Evolutionary conservation across 2,329 filamentous ascomycete genomes (phyloP), one percentile per base, ranked within the genome.

Genomic region (Zymoseptoria ardabiliae): DNA sequence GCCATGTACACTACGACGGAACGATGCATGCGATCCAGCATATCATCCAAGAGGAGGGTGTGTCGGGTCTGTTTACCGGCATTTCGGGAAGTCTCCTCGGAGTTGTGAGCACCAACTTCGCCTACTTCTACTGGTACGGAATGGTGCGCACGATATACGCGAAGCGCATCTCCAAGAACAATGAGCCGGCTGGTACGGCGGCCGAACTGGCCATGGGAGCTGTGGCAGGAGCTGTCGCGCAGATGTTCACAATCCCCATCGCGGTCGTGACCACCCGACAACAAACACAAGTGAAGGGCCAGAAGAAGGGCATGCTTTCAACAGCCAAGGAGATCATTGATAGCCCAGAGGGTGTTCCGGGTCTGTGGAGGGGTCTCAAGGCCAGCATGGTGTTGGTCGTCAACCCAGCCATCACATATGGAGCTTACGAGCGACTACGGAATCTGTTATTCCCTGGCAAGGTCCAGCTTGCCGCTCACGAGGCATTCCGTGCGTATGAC

Each of bases 61-160:
- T 94, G 8, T 70, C 79, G 53, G 94, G 94, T 6, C 83, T 99
- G 7, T 99, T 99, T 71, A 85, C 89, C 56, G 94, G 94, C 61
- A 92, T 99, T 73, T 82, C 85, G 61, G 92, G 93, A 55, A 86
- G 92, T 4, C 80, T 99, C 19, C 78, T 97, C 55, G 94, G 94
- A 57, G 94, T 99, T 41, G 93, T 91, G 1, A 97, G 92, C 23
- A 97, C 93, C 56, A 99, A 99, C 76, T 99, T 99, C 73, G 94
- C 94, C 69, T 99, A 99, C 78, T 99, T 99, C 74, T 99, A 99
- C 79, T 97, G 93, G 92, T 97, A 97, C 74, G 93, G 91, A 4
- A 78, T 94, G 25, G 90, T 97, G 30, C 86, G 94, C 63, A 85
- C 85, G 17, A 75, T 96, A 20, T 97, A 97, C 74, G 76, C 90